phyloP scores from a whole-genome alignment of 371 early-diverging fungal species.

The Zychaea mexicana region DNA sequence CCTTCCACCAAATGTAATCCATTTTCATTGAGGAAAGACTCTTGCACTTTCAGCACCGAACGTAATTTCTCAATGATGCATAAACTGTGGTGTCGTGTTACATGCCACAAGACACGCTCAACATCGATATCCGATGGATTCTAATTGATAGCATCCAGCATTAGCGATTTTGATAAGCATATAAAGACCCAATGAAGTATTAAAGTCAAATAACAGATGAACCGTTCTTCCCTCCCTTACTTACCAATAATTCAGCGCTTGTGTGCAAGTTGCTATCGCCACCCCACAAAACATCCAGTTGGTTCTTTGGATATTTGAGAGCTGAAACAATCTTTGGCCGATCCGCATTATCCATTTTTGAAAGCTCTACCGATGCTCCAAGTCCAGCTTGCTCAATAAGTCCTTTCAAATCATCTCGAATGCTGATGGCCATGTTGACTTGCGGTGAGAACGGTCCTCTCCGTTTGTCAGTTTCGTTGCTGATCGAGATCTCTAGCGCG shows the following conservation, averaged over 20 bases:
- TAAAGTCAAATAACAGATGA: neutral
- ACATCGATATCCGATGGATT: slow-evolving; percentile 52
- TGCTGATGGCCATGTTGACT: slow-evolving; percentile 20
- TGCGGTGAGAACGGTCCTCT: slow-evolving; percentile 14
- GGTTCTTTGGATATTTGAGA: slow-evolving; percentile 46
- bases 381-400: slow-evolving; percentile 48
- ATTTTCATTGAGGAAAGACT: slow-evolving; percentile 32
- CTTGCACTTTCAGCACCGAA: slow-evolving; percentile 35
- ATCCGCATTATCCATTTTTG: slow-evolving; percentile 23
- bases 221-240: neutral
- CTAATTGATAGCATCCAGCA: no score
- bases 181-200: neutral
- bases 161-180: no score
- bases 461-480: slow-evolving; percentile 25
- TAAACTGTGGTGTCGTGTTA: slow-evolving; percentile 50
- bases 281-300: slow-evolving; percentile 38
- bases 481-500: slow-evolving; percentile 32
- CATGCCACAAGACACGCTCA: slow-evolving; percentile 51
- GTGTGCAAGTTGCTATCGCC: slow-evolving; percentile 32
- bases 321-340: slow-evolving; percentile 32
- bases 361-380: slow-evolving; percentile 43
- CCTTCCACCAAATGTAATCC: slow-evolving; percentile 31
- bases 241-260: slow-evolving; percentile 34
- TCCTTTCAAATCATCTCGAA: slow-evolving; percentile 45
- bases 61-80: slow-evolving; percentile 54